A percentile compares a stretch with the other conserved stretches of the same genome.
Conservation (phyloP, 345 rosid genomes). For the Triadica sebifera region DNA sequence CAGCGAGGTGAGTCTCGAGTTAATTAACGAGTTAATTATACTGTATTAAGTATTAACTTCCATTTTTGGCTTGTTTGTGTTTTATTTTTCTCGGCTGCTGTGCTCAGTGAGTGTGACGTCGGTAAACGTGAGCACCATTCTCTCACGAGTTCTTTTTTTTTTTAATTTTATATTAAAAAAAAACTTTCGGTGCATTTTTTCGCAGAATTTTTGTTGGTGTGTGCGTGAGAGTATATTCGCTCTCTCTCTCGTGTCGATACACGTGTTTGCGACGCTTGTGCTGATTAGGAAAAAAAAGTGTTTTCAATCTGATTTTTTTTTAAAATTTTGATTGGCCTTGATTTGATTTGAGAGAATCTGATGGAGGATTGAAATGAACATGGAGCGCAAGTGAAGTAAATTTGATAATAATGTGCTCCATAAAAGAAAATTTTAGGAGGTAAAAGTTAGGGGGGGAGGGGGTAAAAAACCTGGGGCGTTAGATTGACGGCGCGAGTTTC, state of each 20-base stretch:
- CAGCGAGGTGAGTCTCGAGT: conserved; percentile 56
- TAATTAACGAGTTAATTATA: conserved; percentile 15
- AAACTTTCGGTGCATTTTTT: conserved; percentile 11
- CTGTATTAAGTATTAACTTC: neutral
- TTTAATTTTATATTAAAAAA: too few species aligned
- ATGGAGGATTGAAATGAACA: neutral
- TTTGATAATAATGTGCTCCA: too few species aligned
- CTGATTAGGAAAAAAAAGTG: neutral
- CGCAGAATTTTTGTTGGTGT: neutral
- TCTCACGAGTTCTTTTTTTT: neutral
- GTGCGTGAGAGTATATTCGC: neutral
- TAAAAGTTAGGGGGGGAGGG: too few species aligned
- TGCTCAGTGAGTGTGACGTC: conserved; percentile 22
- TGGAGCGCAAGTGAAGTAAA: too few species aligned
- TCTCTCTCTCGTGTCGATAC: conserved; percentile 2
- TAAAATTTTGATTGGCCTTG: too few species aligned
- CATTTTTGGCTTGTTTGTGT: conserved; percentile 5
- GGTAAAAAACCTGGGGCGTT: too few species aligned
- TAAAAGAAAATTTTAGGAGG: too few species aligned
- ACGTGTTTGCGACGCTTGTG: conserved; percentile 20
- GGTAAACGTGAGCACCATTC: conserved; percentile 19
- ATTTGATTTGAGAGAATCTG: conserved; percentile 1
- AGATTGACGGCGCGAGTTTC: too few species aligned
- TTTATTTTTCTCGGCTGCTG: conserved; percentile 14
- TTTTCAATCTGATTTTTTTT: too few species aligned